phyloP scores from a whole-genome alignment of 805 yeast species.

The Wickerhamiella shivajii region DNA sequence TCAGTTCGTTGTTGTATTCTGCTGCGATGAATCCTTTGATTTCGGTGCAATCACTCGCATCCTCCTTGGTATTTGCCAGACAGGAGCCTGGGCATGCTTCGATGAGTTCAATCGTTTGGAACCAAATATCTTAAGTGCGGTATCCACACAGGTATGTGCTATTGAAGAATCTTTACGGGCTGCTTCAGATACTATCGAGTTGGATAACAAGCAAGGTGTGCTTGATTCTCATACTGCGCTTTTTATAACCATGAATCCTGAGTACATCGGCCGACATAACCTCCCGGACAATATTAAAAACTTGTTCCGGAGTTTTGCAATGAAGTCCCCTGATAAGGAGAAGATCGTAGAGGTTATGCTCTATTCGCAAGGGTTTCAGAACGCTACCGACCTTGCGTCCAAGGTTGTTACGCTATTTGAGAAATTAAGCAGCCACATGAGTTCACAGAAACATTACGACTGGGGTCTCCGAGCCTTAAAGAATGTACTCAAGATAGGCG shows the following conservation, averaged over 20 bases:
- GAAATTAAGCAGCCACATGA: constrained; percentile 28
- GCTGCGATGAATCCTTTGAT: constrained; percentile 85
- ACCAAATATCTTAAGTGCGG: constrained; percentile 60
- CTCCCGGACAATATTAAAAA: constrained; percentile 78
- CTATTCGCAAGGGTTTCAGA: constrained; percentile 51
- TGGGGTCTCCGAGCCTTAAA: constrained; percentile 81
- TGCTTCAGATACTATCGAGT: constrained; percentile 12
- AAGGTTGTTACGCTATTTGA: constrained; percentile 42
- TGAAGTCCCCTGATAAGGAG: constrained; percentile 56
- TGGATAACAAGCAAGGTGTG: constrained; percentile 15
- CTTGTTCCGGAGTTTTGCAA: constrained; percentile 59
- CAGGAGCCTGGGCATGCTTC: constrained; percentile 92
- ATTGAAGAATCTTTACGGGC: constrained; percentile 42
- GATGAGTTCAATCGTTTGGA: constrained; percentile 85
- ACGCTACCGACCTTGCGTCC: constrained; percentile 32
- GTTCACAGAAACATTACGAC: constrained; percentile 65
- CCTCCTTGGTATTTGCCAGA: constrained; percentile 59
- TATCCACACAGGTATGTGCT: constrained; percentile 61
- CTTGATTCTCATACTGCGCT: constrained; percentile 34
- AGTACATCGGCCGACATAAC: constrained; percentile 65
- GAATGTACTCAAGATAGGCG: constrained; percentile 45
- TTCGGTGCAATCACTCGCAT: constrained; percentile 65
- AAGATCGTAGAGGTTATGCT: constrained; percentile 60
- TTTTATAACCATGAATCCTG: constrained; percentile 86
- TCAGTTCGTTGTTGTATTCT: constrained; percentile 66